phyloP scores from a whole-genome alignment of 352 stramenopile genomes.

The Phytophthora crassamura region DNA sequence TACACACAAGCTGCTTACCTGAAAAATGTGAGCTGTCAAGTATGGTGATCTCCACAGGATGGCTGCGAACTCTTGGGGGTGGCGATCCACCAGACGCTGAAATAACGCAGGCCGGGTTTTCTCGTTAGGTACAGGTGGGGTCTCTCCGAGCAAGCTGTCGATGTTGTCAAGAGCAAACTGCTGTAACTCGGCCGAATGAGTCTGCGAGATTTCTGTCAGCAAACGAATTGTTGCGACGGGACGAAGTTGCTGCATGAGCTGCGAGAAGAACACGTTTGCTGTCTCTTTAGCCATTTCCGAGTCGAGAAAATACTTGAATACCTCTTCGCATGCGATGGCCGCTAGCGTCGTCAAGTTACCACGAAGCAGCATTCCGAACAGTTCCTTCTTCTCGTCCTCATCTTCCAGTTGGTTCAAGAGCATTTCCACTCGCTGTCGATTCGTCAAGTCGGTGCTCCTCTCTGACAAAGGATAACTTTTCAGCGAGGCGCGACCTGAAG shows the following conservation, averaged over 20 bases:
- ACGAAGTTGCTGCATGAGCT: conserved; percentile 41
- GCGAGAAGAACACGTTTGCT: conserved; percentile 44
- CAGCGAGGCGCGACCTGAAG: conserved; percentile 6
- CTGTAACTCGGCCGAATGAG: conserved; percentile 43
- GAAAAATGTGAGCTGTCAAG: conserved; percentile 72
- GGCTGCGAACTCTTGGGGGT: conserved; percentile 55
- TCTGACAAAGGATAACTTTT: conserved; percentile 15
- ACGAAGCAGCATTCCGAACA: conserved; percentile 48
- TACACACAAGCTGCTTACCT: conserved; percentile 35
- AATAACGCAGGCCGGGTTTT: conserved; percentile 40
- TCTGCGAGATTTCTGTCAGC: conserved; percentile 36
- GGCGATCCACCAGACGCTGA: conserved; percentile 67
- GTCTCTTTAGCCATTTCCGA: conserved; percentile 16
- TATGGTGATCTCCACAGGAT: conserved; percentile 72
- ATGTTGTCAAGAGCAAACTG: conserved; percentile 61
- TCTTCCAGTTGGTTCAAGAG: conserved; percentile 40
- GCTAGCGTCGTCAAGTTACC: conserved; percentile 40
- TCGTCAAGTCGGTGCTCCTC: conserved; percentile 21
- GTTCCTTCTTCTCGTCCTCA: conserved; percentile 44
- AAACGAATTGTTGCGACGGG: conserved; percentile 30
- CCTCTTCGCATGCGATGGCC: conserved; percentile 36
- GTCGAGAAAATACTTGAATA: conserved; percentile 48
- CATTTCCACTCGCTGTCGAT: conserved; percentile 37
- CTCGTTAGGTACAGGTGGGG: conserved; percentile 1
- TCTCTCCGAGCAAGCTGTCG: conserved; percentile 51